Conservation (phyloP, 2,329 filamentous ascomycete genomes). For the Colletotrichum agaves region DNA sequence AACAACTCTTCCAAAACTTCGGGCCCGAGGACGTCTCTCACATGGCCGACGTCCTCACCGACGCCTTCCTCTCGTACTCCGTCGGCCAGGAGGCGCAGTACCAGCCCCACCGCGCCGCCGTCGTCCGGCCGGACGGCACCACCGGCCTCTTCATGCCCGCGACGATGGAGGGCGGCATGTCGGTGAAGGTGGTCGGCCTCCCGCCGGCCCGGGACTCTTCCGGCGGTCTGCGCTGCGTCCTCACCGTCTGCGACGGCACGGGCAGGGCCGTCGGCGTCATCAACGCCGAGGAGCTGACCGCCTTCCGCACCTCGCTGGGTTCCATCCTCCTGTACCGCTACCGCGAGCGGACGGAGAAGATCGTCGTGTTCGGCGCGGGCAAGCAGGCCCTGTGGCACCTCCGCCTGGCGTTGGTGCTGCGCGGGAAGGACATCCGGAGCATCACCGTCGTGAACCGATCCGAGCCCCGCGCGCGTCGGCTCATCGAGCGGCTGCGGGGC, state of each 20-base stretch:
- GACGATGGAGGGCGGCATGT: conserved; percentile 66
- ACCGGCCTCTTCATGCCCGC: conserved; percentile 76
- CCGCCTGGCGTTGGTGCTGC: conserved; percentile 69
- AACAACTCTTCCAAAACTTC: conserved; percentile 63
- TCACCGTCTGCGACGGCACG: conserved; percentile 35
- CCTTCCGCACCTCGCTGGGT: conserved; percentile 73
- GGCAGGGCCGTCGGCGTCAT: conserved; percentile 67
- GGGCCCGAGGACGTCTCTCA: conserved; percentile 62
- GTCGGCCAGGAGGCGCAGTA: conserved; percentile 69
- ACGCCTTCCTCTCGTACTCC: conserved; percentile 73
- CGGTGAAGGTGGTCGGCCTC: conserved; percentile 70
- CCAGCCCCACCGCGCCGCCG: conserved; percentile 69
- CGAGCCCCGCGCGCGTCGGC: background rate
- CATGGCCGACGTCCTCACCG: conserved; percentile 67
- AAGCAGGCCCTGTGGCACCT: conserved; percentile 70
- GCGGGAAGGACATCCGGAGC: conserved; percentile 41
- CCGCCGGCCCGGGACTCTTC: conserved; percentile 37
- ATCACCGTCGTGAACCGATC: conserved; percentile 50
- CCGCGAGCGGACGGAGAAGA: conserved; percentile 39
- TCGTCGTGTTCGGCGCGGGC: conserved; percentile 42
- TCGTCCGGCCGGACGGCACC: conserved; percentile 69
- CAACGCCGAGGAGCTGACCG: conserved; percentile 75
- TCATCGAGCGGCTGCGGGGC: conserved; percentile 38
- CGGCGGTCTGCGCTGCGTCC: conserved; percentile 57
- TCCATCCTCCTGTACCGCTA: conserved; percentile 29